Conservation (phyloP, 1,139 yeast genomes). For the Blastobotrys ciferrii region DNA sequence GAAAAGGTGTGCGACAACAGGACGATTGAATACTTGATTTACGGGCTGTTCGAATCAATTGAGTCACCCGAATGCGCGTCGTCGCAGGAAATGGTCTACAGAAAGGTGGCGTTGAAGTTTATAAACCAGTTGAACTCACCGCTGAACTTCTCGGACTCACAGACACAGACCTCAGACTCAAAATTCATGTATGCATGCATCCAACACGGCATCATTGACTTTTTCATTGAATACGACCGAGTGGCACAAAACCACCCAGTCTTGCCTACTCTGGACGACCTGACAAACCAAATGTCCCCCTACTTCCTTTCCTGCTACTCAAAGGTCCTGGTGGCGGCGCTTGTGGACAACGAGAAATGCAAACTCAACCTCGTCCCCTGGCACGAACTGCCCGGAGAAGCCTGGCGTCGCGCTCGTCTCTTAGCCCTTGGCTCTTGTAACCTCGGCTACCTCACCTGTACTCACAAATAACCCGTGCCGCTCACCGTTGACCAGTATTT, state of each 20-base stretch:
- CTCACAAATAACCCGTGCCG: neutral
- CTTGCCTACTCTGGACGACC: constrained; percentile 10
- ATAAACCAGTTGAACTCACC: constrained; percentile 6
- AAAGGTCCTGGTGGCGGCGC: constrained; percentile 1
- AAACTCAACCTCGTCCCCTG: constrained; percentile 7
- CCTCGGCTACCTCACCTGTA: constrained; percentile 1
- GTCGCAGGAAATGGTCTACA: constrained; percentile 15
- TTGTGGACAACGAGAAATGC: constrained; percentile 7
- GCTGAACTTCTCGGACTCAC: neutral
- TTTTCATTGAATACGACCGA: constrained; percentile 14
- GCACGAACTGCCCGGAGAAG: constrained; percentile 4
- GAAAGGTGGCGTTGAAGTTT: constrained; percentile 14
- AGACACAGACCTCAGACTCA: neutral
- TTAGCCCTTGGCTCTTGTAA: constrained; percentile 6
- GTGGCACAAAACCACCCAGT: constrained; percentile 5
- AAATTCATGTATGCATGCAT: constrained; percentile 8
- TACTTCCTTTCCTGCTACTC: constrained; percentile 6
- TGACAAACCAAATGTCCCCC: constrained; percentile 10
- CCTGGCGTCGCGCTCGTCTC: constrained; percentile 2
- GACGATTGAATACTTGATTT: constrained; percentile 15
- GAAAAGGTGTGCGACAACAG: constrained; percentile 14
- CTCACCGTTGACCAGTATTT: too few relatives aligned
- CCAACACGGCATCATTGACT: constrained; percentile 14
- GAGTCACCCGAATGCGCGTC: constrained; percentile 3
- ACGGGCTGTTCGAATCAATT: constrained; percentile 20